Evolutionary conservation across 441 rosid species (phyloP).

Genomic region (Metrosideros polymorpha): DNA sequence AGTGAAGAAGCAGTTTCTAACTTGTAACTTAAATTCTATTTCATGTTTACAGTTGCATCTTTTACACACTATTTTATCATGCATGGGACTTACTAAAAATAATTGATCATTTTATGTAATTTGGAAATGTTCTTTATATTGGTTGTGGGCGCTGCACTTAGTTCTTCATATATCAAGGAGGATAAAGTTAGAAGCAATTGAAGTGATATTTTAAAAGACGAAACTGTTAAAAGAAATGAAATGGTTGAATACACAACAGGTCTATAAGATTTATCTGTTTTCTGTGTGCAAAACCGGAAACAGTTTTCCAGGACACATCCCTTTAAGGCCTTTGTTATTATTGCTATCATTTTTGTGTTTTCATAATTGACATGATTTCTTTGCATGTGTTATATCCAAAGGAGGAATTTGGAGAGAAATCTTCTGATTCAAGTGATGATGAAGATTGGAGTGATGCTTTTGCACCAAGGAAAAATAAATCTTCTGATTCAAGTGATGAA

Average conservation of each 20-base stretch:
- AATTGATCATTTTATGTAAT: not conserved
- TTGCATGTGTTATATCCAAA: constrained; percentile 6
- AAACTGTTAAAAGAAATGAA: not conserved
- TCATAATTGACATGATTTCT: constrained; percentile 1
- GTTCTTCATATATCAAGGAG: not conserved
- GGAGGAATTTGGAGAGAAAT: constrained; percentile 63
- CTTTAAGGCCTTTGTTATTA: not conserved
- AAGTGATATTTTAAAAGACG: not conserved
- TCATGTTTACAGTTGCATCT: not conserved
- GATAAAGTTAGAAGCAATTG: not conserved
- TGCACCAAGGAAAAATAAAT: constrained; percentile 16
- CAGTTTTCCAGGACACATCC: not conserved
- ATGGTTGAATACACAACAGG: not conserved
- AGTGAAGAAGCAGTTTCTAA: not conserved
- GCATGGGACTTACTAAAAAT: not conserved
- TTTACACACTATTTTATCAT: not conserved
- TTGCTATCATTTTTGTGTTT: not conserved
- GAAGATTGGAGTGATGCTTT: constrained; percentile 43
- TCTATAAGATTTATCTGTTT: not conserved
- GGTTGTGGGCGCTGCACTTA: not conserved
- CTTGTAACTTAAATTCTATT: not conserved
- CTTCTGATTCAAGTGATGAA: constrained; percentile 61
- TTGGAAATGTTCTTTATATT: not conserved
- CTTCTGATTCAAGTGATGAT: constrained; percentile 64
- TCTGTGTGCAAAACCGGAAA: not conserved